Conservation (phyloP, 768 basidiomycete species). For the Mycena alexandri region DNA sequence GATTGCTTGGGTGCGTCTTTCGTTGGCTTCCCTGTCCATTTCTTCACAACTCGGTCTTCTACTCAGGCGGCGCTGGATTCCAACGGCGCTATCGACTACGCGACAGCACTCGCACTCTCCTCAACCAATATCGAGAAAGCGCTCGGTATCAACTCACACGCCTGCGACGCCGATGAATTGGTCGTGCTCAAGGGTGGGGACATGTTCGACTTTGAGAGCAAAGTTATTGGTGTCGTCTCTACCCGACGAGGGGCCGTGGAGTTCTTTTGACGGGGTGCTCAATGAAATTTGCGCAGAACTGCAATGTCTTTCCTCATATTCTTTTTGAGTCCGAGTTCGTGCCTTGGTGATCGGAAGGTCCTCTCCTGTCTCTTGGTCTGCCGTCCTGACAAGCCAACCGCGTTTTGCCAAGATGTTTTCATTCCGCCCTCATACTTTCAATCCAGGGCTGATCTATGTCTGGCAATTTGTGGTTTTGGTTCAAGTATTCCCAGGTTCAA, state of each 20-base stretch:
- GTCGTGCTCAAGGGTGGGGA: slow-evolving; percentile 57
- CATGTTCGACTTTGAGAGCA: slow-evolving; percentile 58
- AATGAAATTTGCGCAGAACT: too few relatives aligned
- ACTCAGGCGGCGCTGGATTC: slow-evolving; percentile 50
- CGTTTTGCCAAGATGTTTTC: too few relatives aligned
- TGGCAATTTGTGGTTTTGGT: too few relatives aligned
- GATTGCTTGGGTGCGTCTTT: slow-evolving; percentile 60
- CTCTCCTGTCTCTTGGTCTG: too few relatives aligned
- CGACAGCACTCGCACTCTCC: slow-evolving; percentile 55
- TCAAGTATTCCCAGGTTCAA: too few relatives aligned
- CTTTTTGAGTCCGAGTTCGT: too few relatives aligned
- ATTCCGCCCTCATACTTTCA: too few relatives aligned
- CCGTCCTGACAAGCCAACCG: too few relatives aligned
- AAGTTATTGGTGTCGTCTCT: slow-evolving; percentile 59
- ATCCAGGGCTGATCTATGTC: too few relatives aligned
- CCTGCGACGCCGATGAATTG: slow-evolving; percentile 46
- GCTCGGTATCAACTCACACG: slow-evolving; percentile 48
- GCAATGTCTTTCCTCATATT: too few relatives aligned
- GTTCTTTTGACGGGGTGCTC: slow-evolving; percentile 50
- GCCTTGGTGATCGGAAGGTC: too few relatives aligned
- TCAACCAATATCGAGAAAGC: slow-evolving; percentile 58
- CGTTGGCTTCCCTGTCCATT: background rate
- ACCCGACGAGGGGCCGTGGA: slow-evolving; percentile 50
- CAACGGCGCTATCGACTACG: slow-evolving; percentile 54
- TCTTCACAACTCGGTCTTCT: background rate